Conservation (phyloP, 257 asterid species). For the Linaria vulgaris region DNA sequence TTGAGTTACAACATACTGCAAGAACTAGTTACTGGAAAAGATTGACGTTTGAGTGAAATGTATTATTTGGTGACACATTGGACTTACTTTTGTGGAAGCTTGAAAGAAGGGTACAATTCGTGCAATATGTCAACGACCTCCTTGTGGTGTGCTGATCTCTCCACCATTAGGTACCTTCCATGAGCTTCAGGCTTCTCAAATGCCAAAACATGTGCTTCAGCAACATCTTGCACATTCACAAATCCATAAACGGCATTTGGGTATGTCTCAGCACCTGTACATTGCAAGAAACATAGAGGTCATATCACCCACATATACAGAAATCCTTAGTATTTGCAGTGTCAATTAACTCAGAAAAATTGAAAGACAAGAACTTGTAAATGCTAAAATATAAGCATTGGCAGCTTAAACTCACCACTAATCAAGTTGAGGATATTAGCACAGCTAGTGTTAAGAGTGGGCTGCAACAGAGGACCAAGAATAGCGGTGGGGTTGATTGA, state of each 20-base stretch:
- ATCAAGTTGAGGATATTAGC: conserved; percentile 29
- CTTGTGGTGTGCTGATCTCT: conserved; percentile 20
- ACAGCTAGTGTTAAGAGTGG: conserved; percentile 34
- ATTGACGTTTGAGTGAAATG: no score
- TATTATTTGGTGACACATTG: not conserved
- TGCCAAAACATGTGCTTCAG: conserved; percentile 33
- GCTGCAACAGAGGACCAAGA: conserved; percentile 51
- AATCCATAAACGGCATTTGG: conserved; percentile 19
- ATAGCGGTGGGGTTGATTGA: conserved; percentile 39
- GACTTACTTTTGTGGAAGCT: conserved; percentile 21
- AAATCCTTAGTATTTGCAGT: no score
- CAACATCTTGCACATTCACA: conserved; percentile 47
- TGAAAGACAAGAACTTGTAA: not conserved
- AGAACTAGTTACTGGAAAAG: no score
- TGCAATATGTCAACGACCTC: conserved; percentile 16
- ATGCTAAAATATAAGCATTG: not conserved
- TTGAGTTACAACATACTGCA: not conserved
- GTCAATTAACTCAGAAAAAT: no score
- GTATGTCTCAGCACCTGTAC: conserved; percentile 13
- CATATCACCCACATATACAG: no score
- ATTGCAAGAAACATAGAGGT: not conserved
- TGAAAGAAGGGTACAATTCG: conserved; percentile 18
- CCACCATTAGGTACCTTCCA: conserved; percentile 35
- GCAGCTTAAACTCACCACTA: conserved; percentile 12
- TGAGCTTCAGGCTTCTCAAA: conserved; percentile 37